A percentile compares a stretch with the other conserved stretches of the same genome.
Evolutionary conservation across 1,284 basidiomycete genomes (phyloP).

Genomic region (Phellopilus nigrolimitatus): DNA sequence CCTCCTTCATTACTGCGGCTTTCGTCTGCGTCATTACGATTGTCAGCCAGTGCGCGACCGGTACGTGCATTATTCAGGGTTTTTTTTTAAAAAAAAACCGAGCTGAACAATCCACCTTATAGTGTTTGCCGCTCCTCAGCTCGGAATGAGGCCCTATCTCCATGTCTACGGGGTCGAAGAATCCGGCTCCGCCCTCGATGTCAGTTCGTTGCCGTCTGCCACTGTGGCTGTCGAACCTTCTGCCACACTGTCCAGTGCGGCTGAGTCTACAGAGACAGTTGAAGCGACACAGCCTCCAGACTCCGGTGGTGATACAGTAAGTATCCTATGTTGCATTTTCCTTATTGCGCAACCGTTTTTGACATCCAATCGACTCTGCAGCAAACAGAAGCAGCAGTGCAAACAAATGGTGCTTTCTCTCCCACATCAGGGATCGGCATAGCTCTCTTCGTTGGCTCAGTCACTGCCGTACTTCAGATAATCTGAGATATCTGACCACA

Average conservation of each 20-base stretch:
- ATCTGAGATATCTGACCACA: neutral
- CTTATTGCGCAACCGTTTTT: neutral
- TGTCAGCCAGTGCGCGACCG: constrained; percentile 3
- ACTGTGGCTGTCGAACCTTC: neutral
- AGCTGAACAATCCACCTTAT: neutral
- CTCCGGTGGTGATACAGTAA: constrained; percentile 1
- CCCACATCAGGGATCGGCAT: constrained; percentile 1
- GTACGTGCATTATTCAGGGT: neutral
- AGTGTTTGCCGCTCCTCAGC: constrained; percentile 12
- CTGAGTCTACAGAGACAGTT: neutral
- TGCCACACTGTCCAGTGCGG: neutral
- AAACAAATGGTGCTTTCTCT: constrained; percentile 10
- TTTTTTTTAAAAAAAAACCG: neutral
- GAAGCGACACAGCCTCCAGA: neutral
- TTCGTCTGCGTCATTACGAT: constrained; percentile 6
- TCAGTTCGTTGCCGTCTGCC: neutral
- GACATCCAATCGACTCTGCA: neutral
- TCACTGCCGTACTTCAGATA: constrained; percentile 4
- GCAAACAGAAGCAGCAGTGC: neutral
- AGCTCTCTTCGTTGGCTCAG: constrained; percentile 6
- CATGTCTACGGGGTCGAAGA: constrained; percentile 9
- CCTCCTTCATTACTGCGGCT: constrained; percentile 4
- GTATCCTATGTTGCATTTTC: neutral
- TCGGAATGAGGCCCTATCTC: constrained; percentile 11
- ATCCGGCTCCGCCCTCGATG: neutral